phyloP scores from a whole-genome alignment of 2,329 filamentous ascomycete genomes.

The Penicillium sp. region DNA sequence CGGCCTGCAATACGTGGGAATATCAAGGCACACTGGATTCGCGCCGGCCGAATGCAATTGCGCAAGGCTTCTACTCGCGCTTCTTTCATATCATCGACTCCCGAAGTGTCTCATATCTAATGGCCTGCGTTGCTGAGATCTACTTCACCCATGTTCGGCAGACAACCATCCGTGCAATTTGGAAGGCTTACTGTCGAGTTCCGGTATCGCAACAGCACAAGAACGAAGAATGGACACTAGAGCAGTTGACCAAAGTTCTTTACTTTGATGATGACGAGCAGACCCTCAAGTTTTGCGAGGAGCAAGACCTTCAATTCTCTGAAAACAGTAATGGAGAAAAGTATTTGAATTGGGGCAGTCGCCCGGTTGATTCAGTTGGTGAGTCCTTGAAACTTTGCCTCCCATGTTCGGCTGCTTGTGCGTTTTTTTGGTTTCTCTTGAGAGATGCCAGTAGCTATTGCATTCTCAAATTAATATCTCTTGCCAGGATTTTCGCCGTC shows the following conservation, averaged over 20 bases:
- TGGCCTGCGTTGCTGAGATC: constrained; percentile 59
- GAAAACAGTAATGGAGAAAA: constrained; percentile 41
- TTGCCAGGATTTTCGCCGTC: constrained; percentile 37
- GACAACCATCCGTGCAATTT: constrained; percentile 50
- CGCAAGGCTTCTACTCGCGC: constrained; percentile 52
- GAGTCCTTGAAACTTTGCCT: constrained; percentile 6
- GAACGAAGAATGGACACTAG: constrained; percentile 53
- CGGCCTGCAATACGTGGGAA: constrained; percentile 50
- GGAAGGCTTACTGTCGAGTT: constrained; percentile 47
- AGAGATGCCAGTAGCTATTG: neutral
- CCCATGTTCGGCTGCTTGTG: neutral
- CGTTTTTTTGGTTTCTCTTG: neutral
- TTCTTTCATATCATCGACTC: constrained; percentile 56
- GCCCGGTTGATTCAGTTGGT: constrained; percentile 45
- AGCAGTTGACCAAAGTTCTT: constrained; percentile 47
- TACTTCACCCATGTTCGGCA: constrained; percentile 56
- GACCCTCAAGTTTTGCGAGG: constrained; percentile 48
- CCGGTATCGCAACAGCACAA: constrained; percentile 44
- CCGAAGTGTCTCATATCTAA: constrained; percentile 52
- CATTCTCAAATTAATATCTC: neutral
- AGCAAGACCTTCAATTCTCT: constrained; percentile 48
- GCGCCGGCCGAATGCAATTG: constrained; percentile 46
- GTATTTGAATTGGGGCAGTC: constrained; percentile 48
- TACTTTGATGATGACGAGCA: constrained; percentile 53
- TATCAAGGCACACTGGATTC: constrained; percentile 48